A percentile compares a stretch with the other conserved stretches of the same genome.
phyloP scores from a whole-genome alignment of 2,329 filamentous ascomycete genomes.

The Alternaria angustiovoidea region DNA sequence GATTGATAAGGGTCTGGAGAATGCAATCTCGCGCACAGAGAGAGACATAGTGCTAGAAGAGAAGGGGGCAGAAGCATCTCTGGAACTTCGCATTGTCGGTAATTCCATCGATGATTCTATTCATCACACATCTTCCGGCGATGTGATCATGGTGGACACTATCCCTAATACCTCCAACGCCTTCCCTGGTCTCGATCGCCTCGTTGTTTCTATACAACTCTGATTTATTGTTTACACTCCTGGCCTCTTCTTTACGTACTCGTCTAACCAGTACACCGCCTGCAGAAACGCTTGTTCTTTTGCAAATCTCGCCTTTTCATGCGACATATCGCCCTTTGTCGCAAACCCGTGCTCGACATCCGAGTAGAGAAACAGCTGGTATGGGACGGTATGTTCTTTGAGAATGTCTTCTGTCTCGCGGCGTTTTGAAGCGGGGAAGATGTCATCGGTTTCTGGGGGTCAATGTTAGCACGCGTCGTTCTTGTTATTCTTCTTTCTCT shows the following conservation, averaged over 20 bases:
- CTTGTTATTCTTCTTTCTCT: neutral
- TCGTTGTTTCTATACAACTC: neutral
- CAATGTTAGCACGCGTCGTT: too few relatives aligned
- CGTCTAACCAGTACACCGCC: constrained; percentile 79
- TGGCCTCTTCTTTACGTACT: constrained; percentile 58
- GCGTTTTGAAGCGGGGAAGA: constrained; percentile 66
- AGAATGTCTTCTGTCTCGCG: constrained; percentile 68
- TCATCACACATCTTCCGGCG: neutral
- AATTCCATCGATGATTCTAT: neutral
- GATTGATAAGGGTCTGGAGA: neutral
- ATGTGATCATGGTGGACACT: neutral
- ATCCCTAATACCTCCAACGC: neutral
- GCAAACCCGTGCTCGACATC: constrained; percentile 78
- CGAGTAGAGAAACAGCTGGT: constrained; percentile 80
- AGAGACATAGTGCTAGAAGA: neutral
- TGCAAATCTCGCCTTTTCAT: constrained; percentile 69
- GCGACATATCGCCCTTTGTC: constrained; percentile 69
- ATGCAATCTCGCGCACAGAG: neutral
- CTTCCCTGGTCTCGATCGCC: neutral
- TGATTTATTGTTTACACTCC: neutral
- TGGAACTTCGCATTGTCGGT: neutral
- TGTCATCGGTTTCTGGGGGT: constrained; percentile 63
- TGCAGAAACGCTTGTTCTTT: constrained; percentile 85
- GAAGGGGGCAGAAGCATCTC: neutral
- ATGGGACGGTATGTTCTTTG: constrained; percentile 62